Conservation (phyloP, 208 protist genomes). For the Trypanosoma grayi region DNA sequence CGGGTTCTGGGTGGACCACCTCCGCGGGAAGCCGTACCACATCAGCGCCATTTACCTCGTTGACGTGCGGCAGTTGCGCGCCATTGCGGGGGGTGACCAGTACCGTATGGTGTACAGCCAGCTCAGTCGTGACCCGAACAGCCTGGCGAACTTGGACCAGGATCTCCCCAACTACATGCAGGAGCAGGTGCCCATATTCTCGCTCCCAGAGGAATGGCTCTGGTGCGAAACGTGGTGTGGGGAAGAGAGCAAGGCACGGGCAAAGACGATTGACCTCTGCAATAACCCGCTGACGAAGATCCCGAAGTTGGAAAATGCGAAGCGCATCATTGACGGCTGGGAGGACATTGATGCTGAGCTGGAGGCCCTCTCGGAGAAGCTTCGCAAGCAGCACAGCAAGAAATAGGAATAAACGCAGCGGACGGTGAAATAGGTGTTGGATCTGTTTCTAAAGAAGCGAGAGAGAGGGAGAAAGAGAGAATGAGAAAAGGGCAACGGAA, state of each 20-base stretch:
- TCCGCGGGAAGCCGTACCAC: slow-evolving; percentile 96
- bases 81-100: slow-evolving; percentile 89
- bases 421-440: too few species aligned
- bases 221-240: slow-evolving; percentile 99
- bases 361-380: slow-evolving; percentile 33
- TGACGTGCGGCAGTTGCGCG: slow-evolving; percentile 90
- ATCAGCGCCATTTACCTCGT: slow-evolving; percentile 98
- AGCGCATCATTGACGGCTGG: slow-evolving; percentile 91
- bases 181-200: slow-evolving; percentile 92
- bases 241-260: slow-evolving; percentile 83
- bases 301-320: slow-evolving; percentile 93
- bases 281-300: slow-evolving; percentile 97
- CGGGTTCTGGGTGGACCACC: slow-evolving; percentile 95
- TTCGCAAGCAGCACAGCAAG: slow-evolving; percentile 6
- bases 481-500: background rate
- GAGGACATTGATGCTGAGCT: slow-evolving; percentile 80
- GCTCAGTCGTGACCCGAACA: slow-evolving; percentile 91
- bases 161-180: slow-evolving; percentile 98
- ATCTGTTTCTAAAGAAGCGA: background rate
- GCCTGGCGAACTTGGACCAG: slow-evolving; percentile 89
- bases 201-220: slow-evolving; percentile 98
- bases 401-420: background rate
- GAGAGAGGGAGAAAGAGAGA: background rate
- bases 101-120: slow-evolving; percentile 91
- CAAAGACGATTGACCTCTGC: slow-evolving; percentile 98